These are phyloP conservation scores for Albifimbria verrucaria DNA, from an alignment of 2,329 filamentous ascomycete genomes.

Conservation along the genomic window DNA sequence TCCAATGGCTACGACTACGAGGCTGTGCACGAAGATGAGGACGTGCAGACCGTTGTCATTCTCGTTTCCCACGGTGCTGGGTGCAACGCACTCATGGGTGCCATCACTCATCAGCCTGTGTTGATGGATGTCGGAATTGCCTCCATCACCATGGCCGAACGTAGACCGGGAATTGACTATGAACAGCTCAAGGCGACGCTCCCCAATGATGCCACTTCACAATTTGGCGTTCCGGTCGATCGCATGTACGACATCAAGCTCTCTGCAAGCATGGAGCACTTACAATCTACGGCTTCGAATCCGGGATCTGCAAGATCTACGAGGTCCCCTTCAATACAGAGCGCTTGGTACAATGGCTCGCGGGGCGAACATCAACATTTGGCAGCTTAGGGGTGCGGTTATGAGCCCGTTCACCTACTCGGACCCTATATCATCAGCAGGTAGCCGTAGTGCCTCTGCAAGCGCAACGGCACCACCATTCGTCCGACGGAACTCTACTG, in stretches of 20 bases:
- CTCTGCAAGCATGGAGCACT: constrained; percentile 72
- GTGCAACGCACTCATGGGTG: constrained; percentile 91
- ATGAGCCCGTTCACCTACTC: constrained; percentile 36
- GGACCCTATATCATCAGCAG: constrained; percentile 37
- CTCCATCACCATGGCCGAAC: constrained; percentile 83
- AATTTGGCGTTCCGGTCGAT: constrained; percentile 43
- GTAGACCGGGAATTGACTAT: constrained; percentile 47
- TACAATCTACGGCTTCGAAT: constrained; percentile 44
- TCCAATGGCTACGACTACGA: constrained; percentile 28
- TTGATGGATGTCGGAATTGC: constrained; percentile 87
- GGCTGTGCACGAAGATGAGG: constrained; percentile 50
- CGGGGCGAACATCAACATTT: constrained; percentile 35
- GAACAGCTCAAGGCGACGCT: constrained; percentile 27
- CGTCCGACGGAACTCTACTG: constrained; percentile 25
- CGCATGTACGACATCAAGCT: constrained; percentile 71
- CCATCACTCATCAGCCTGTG: constrained; percentile 86
- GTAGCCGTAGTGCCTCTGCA: constrained; percentile 43
- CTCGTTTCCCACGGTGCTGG: constrained; percentile 93
- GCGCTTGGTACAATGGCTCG: constrained; percentile 11
- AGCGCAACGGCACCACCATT: constrained; percentile 30
- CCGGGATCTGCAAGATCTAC: constrained; percentile 29
- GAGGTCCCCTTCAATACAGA: constrained; percentile 28
- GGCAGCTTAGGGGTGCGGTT: constrained; percentile 16
- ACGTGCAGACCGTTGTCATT: constrained; percentile 74
- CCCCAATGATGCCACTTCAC: constrained; percentile 16